These are phyloP conservation scores for Pleurozium schreberi DNA, from an alignment of 225 moss, liverwort and hornwort genomes.

Conservation along the genomic window DNA sequence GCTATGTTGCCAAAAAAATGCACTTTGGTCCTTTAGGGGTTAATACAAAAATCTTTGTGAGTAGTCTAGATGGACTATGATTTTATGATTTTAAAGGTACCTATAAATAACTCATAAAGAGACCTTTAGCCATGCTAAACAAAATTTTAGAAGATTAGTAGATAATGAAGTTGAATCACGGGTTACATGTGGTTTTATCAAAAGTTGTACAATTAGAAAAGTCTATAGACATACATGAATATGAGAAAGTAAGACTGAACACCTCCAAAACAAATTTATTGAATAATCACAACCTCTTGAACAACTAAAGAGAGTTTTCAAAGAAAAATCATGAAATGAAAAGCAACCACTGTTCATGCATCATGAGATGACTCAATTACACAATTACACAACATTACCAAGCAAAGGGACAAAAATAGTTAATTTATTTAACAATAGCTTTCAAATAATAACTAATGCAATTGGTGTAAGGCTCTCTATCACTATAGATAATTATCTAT, in stretches of 20 bases:
- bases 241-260: rapidly evolving
- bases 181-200: neutral
- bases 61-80: neutral
- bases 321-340: neutral
- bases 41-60: neutral
- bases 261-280: neutral
- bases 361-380: neutral
- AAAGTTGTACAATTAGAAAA: neutral
- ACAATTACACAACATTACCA: neutral
- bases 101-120: neutral
- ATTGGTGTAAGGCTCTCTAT: rapidly evolving
- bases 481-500: neutral
- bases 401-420: too few species aligned
- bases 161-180: neutral
- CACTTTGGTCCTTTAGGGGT: too few species aligned
- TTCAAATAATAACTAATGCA: neutral
- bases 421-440: too few species aligned
- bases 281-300: neutral
- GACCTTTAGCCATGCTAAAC: neutral
- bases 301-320: neutral
- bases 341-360: neutral
- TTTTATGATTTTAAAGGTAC: neutral
- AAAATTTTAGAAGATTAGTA: neutral
- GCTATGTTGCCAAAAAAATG: too few species aligned
- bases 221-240: neutral